Evolutionary conservation across 2,329 filamentous ascomycete genomes (phyloP), one percentile per base, ranked within the genome.

Genomic region (Diatrype stigma): DNA sequence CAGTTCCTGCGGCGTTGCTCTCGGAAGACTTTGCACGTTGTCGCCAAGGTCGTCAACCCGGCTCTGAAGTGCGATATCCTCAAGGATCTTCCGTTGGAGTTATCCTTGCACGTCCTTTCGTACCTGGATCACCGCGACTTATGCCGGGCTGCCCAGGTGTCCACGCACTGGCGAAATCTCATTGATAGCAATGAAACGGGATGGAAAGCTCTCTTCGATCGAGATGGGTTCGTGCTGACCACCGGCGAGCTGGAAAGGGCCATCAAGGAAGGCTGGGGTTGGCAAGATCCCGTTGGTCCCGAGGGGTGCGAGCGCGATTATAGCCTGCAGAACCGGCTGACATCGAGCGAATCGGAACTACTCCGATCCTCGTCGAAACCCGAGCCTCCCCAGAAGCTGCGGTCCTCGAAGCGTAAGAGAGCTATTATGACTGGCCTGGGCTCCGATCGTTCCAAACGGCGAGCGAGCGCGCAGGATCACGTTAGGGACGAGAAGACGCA

Each of bases 61-160:
- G 90, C 93, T 0, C 72, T 99, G 51, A 96, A 96, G 69, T 96
- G 91, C 65, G 94, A 99, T 67, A 96, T 97, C 56, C 74, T 99
- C 46, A 82, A 83, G 55, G 82, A 90, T 52, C 78, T 99, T 1
- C 94, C 94, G 2, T 75, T 88, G 1, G 94, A 99, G 68, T 79
- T 99, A 19, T 89, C 89, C 50, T 81, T 96, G 19, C 89, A 96
- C 60, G 86, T 97, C 46, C 80, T 96, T 12, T 87, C 88, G 26
- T 96, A 93, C 64, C 82, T 99, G 17, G 89, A 96, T 64, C 80
- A 88, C 50, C 84, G 84, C 60, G 94, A 93, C 60, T 84, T 97
- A 62, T 96, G 92, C 67, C 87, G 85, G 55, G 91, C 92, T 11
- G 89, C 94, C 2, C 92, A 94, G 62, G 94, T 97, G 4, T 97